A percentile compares a stretch with the other conserved stretches of the same genome.
phyloP scores from a whole-genome alignment of 331 rosid species.

The Cydonia oblonga region DNA sequence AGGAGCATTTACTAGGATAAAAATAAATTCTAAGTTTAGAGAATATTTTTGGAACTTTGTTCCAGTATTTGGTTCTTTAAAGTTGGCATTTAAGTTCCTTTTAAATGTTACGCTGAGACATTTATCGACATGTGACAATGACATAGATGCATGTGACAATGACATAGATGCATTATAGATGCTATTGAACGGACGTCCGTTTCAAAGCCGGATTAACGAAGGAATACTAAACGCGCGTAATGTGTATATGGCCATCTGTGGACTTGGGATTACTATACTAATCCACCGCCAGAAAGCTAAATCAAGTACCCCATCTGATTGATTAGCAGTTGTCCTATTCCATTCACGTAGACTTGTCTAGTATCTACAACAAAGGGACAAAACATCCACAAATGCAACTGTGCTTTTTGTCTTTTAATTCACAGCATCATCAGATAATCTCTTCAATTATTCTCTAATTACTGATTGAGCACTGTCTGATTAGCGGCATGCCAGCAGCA shows the following conservation, averaged over 20 bases:
- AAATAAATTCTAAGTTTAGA: too few species aligned
- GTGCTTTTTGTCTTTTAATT: slow-evolving; percentile 7
- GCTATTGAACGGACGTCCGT: not conserved
- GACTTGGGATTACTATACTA: not conserved
- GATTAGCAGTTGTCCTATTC: not conserved
- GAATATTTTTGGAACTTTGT: too few species aligned
- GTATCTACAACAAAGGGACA: not conserved
- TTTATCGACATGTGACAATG: too few species aligned
- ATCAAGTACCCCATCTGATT: not conserved
- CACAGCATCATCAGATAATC: not conserved
- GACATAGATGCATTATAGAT: too few species aligned
- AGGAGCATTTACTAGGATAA: too few species aligned
- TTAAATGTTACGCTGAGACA: too few species aligned
- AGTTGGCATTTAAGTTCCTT: too few species aligned
- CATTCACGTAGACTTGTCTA: not conserved
- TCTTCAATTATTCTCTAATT: not conserved
- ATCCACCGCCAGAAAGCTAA: not conserved
- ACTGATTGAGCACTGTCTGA: not conserved
- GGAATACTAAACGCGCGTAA: too few species aligned
- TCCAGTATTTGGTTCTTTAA: too few species aligned
- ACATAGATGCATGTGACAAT: too few species aligned
- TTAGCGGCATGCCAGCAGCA: too few species aligned
- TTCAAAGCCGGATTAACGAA: not conserved
- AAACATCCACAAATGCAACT: not conserved
- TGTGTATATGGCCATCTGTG: not conserved